phyloP scores from a whole-genome alignment of 208 protist species.

The Histomonas meleagridis region DNA sequence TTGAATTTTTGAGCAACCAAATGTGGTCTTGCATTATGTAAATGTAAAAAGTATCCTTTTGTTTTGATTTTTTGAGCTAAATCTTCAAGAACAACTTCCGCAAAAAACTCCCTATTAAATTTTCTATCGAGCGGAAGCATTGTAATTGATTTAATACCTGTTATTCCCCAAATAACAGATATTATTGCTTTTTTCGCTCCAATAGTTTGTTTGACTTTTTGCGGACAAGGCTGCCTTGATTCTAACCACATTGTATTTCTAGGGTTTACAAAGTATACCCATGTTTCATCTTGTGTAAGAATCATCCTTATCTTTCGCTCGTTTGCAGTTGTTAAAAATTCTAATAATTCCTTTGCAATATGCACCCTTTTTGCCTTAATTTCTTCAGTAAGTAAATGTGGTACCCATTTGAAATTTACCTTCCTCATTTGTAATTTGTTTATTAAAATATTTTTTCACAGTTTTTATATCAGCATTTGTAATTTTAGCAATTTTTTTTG shows the following conservation, averaged over 20 bases:
- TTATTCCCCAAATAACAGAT: not conserved
- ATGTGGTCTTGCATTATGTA: not conserved
- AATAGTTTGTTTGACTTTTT: not conserved
- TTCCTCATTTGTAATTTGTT: not conserved
- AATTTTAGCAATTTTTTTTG: not conserved
- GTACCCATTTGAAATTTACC: not conserved
- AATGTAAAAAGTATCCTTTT: constrained; percentile 4
- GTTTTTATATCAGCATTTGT: not conserved
- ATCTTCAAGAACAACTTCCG: not conserved
- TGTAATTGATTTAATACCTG: not conserved
- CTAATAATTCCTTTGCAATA: not conserved
- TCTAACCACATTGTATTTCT: constrained; percentile 5
- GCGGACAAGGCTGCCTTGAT: not conserved
- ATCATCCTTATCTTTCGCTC: not conserved
- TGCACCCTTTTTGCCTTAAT: not conserved
- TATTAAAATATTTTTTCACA: not conserved
- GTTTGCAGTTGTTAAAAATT: not conserved
- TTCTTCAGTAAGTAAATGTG: not conserved
- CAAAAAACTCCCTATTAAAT: not conserved
- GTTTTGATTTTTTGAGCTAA: not conserved
- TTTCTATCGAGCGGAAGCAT: not conserved
- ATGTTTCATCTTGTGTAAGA: not conserved
- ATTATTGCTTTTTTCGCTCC: not conserved
- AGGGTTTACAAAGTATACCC: not conserved
- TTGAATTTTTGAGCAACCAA: not conserved